phyloP scores from a whole-genome alignment of 352 stramenopile species.

The Phytopythium boreale region DNA sequence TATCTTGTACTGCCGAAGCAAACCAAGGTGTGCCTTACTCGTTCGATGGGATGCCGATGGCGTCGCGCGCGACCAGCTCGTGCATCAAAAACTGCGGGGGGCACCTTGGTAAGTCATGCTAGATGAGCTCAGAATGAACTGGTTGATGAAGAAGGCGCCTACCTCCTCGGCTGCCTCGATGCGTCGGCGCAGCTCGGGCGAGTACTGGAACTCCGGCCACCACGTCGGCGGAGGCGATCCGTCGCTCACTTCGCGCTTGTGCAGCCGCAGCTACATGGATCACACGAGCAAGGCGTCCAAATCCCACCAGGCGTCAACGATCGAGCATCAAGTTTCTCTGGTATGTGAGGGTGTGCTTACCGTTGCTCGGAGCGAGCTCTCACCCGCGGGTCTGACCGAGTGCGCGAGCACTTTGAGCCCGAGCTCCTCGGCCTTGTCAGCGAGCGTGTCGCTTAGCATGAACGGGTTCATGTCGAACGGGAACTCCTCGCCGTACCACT shows the following conservation, averaged over 20 bases:
- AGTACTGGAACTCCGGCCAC: slow-evolving; percentile 56
- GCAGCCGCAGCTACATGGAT: slow-evolving; percentile 25
- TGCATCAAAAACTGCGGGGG: slow-evolving; percentile 10
- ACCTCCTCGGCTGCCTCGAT: slow-evolving; percentile 47
- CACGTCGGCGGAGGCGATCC: slow-evolving; percentile 32
- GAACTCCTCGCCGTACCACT: slow-evolving; percentile 81
- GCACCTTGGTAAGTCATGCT: neutral
- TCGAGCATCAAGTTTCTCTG: neutral
- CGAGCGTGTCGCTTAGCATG: slow-evolving; percentile 44
- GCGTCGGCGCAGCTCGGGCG: slow-evolving; percentile 20
- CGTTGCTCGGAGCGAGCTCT: slow-evolving; percentile 23
- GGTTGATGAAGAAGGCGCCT: neutral
- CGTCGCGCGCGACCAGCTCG: slow-evolving; percentile 8
- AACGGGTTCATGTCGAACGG: slow-evolving; percentile 65
- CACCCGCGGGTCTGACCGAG: slow-evolving; percentile 5
- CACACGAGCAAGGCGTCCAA: neutral
- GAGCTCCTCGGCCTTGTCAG: slow-evolving; percentile 39
- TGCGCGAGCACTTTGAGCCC: slow-evolving; percentile 16
- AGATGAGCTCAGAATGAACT: neutral
- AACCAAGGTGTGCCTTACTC: too few species aligned
- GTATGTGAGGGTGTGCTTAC: slow-evolving; percentile 13
- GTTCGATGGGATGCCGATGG: neutral
- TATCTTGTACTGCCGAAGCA: too few species aligned
- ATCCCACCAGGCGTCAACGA: neutral
- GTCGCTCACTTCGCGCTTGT: slow-evolving; percentile 15